Conservation (phyloP, 805 yeast species). For the Kodamaea laetipori region DNA sequence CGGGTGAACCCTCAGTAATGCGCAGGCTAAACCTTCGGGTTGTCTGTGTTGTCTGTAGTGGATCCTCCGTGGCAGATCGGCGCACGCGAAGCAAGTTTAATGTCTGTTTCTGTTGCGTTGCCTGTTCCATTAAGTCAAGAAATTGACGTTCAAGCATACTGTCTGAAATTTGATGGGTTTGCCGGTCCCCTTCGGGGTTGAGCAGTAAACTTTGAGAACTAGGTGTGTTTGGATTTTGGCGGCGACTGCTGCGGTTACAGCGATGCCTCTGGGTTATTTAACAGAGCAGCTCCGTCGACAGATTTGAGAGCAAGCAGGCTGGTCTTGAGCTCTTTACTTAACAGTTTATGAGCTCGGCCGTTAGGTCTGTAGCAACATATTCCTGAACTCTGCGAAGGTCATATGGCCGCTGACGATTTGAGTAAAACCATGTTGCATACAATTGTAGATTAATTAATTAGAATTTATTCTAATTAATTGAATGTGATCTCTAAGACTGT, state of each 20-base stretch:
- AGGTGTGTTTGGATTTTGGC: slow-evolving; percentile 21
- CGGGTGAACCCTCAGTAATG: slow-evolving; percentile 44
- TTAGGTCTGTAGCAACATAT: slow-evolving; percentile 87
- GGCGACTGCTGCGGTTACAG: slow-evolving; percentile 13
- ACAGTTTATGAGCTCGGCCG: slow-evolving; percentile 61
- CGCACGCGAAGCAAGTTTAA: slow-evolving; percentile 69
- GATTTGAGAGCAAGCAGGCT: slow-evolving; percentile 75
- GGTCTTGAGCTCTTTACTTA: slow-evolving; percentile 61
- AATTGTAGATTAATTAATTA: slow-evolving; percentile 41
- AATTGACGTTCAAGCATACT: slow-evolving; percentile 20
- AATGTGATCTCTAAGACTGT: too few species aligned
- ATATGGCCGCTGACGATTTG: slow-evolving; percentile 92
- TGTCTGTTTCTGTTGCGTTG: slow-evolving; percentile 15
- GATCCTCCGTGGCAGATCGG: slow-evolving; percentile 57
- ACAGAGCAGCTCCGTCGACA: slow-evolving; percentile 98
- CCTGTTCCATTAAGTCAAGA: slow-evolving; percentile 19
- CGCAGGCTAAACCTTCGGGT: slow-evolving; percentile 33
- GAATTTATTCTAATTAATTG: background rate
- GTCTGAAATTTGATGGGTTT: slow-evolving; percentile 24
- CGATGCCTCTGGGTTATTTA: slow-evolving; percentile 45
- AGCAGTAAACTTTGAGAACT: slow-evolving; percentile 39
- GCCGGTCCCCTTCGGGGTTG: slow-evolving; percentile 54
- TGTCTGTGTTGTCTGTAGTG: slow-evolving; percentile 34
- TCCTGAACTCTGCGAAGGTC: slow-evolving; percentile 98
- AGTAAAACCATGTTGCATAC: slow-evolving; percentile 99